Evolutionary conservation across 345 rosid genomes (phyloP).

Genomic region (Acer saccharum): DNA sequence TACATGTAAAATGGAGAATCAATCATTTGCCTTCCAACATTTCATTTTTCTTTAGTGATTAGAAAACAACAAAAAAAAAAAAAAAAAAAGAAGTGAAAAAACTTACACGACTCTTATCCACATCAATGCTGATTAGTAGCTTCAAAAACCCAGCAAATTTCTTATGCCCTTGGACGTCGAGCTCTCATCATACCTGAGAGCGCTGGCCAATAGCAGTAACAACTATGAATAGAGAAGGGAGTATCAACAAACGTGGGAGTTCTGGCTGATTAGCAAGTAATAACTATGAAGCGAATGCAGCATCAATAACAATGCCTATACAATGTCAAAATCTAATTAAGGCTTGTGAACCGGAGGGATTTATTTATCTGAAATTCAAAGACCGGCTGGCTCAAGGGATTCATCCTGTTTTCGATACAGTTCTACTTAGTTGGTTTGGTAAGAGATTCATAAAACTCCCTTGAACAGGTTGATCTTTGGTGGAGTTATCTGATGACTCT

Average conservation of each 20-base stretch:
- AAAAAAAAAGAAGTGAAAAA: background rate
- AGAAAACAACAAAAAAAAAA: background rate
- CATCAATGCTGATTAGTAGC: background rate
- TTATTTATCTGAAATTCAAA: background rate
- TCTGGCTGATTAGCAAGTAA: constrained; percentile 5
- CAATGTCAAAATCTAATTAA: background rate
- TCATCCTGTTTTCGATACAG: constrained; percentile 32
- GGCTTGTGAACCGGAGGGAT: background rate
- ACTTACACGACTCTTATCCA: background rate
- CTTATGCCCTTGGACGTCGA: background rate
- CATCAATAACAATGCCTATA: background rate
- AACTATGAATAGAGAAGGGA: constrained; percentile 1
- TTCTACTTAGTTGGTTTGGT: constrained; percentile 40
- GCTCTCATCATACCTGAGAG: constrained; percentile 7
- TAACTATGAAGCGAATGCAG: background rate
- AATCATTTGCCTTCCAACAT: background rate
- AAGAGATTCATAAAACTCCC: constrained; percentile 55
- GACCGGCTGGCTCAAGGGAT: constrained; percentile 16
- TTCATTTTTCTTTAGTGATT: background rate
- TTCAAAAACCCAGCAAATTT: constrained; percentile 21
- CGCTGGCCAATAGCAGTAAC: constrained; percentile 5
- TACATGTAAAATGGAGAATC: constrained; percentile 12
- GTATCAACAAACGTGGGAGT: constrained; percentile 5
- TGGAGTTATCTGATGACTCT: constrained; percentile 40
- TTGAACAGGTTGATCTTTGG: constrained; percentile 31